These are phyloP conservation scores for Chrysoporthe deuterocubensis DNA, from an alignment of 2,329 filamentous ascomycete species.

Conservation along the genomic window DNA sequence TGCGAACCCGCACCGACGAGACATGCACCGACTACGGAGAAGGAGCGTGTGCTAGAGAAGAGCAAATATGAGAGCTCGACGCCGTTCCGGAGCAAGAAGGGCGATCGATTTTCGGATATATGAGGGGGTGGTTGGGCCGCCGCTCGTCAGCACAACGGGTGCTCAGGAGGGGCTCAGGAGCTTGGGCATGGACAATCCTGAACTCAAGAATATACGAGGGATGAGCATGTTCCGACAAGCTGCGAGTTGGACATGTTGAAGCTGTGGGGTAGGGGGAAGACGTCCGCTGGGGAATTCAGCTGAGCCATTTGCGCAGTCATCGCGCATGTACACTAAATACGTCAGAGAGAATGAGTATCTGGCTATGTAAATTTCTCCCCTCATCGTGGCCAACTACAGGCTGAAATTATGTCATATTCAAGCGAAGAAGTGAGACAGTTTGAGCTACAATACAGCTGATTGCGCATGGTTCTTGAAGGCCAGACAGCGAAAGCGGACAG, in stretches of 20 bases:
- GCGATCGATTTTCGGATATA: conserved; percentile 74
- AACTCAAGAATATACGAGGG: not conserved
- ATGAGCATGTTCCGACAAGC: not conserved
- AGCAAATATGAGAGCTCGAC: conserved; percentile 85
- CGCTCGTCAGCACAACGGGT: not conserved
- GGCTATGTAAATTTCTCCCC: not conserved
- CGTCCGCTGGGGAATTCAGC: not conserved
- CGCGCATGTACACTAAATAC: not conserved
- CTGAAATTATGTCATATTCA: not conserved
- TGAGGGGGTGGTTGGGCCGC: conserved; percentile 36
- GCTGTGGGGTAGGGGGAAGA: not conserved
- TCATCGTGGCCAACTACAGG: not conserved
- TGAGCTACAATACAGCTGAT: not conserved
- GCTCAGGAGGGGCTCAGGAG: not conserved
- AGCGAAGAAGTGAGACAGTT: not conserved
- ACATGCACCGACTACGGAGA: conserved; percentile 75
- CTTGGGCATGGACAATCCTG: not conserved
- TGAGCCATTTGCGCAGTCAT: conserved; percentile 2
- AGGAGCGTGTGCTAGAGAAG: conserved; percentile 71
- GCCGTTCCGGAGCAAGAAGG: conserved; percentile 78
- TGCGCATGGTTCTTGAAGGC: not conserved
- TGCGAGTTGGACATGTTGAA: not conserved
- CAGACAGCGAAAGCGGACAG: not conserved
- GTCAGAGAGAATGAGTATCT: conserved; percentile 3
- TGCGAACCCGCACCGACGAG: conserved; percentile 83